Evolutionary conservation across 2,329 filamentous ascomycete genomes (phyloP), one percentile per base, ranked within the genome.

Genomic region (Ramularia endophylla): DNA sequence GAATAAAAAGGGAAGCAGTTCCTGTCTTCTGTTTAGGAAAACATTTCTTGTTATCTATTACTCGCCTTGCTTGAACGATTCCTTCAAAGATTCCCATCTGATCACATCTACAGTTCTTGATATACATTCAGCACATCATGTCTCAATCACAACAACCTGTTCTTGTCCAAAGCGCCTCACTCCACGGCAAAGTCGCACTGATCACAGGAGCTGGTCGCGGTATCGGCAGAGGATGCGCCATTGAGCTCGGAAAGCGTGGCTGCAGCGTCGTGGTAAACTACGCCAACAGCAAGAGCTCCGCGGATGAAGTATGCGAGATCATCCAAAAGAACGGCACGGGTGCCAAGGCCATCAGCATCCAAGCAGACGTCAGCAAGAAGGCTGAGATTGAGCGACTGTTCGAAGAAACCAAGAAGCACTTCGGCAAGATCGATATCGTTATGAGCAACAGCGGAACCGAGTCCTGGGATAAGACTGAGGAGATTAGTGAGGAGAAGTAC

Each of bases 401-500:
- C 47, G 65, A 73, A 33, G 64, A 69, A 41, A 55, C 62, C 41
- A 67, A 66, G 54, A 49, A 60, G 49, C 52, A 57, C 33, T 66
- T 68, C 41, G 66, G 66, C 55, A 64, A 64, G 46, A 60, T 69
- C 52, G 62, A 69, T 51, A 68, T 74, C 46, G 71, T 74, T 43
- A 73, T 74, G 70, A 67, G 62, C 64, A 74, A 74, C 62, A 65
- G 64, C 13, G 73, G 81, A 36, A 80, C 81, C 40, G 80, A 83
- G 58, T 75, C 70, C 33, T 84, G 83, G 70, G 78, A 80, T 48
- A 78, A 81, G 63, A 74, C 81, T 45, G 77, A 81, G 66, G 78
- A 83, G 54, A 79, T 84, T 44, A 71, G 77, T 4, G 77, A 80
- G 61, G 80, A 84, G 67, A 80, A 83, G 65, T 85, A 78, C 60